These are phyloP conservation scores for Coemansia sp. DNA, from an alignment of 192 early-diverging fungal species.

Conservation along the genomic window DNA sequence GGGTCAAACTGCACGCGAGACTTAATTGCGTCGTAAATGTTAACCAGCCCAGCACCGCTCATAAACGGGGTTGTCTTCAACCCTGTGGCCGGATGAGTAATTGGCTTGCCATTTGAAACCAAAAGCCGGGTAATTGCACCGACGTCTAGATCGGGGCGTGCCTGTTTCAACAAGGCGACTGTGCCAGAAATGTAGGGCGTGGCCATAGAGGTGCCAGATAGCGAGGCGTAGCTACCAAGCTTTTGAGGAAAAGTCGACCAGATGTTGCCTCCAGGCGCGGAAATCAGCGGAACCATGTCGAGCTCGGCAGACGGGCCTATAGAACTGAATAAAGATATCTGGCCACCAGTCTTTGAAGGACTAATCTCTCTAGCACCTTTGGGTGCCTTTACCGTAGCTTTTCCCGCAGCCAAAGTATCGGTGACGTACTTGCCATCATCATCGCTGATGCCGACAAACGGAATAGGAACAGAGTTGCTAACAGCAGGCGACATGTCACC, in stretches of 20 bases:
- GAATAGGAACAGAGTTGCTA: constrained; percentile 27
- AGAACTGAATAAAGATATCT: constrained; percentile 61
- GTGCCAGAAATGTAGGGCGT: constrained; percentile 70
- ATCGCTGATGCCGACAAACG: constrained; percentile 39
- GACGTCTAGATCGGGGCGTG: constrained; percentile 29
- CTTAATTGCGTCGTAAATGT: constrained; percentile 60
- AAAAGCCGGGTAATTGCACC: constrained; percentile 28
- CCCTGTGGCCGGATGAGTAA: constrained; percentile 34
- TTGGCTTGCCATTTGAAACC: constrained; percentile 56
- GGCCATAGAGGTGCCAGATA: constrained; percentile 84
- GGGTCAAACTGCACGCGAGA: constrained; percentile 57
- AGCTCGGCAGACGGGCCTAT: constrained; percentile 65
- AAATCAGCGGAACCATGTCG: constrained; percentile 58
- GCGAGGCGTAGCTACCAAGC: constrained; percentile 38
- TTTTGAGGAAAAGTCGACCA: constrained; percentile 59
- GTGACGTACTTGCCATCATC: constrained; percentile 41
- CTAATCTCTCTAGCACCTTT: constrained; percentile 25
- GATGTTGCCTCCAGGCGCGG: constrained; percentile 68
- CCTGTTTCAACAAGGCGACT: constrained; percentile 62
- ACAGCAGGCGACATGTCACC: constrained; percentile 1
- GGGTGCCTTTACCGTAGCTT: constrained; percentile 16
- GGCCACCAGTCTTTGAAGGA: constrained; percentile 43
- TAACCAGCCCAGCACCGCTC: constrained; percentile 71
- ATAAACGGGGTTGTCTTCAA: constrained; percentile 44
- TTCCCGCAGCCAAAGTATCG: constrained; percentile 6